Evolutionary conservation across 306 rosid species (phyloP).

Genomic region (Sindora glabra): DNA sequence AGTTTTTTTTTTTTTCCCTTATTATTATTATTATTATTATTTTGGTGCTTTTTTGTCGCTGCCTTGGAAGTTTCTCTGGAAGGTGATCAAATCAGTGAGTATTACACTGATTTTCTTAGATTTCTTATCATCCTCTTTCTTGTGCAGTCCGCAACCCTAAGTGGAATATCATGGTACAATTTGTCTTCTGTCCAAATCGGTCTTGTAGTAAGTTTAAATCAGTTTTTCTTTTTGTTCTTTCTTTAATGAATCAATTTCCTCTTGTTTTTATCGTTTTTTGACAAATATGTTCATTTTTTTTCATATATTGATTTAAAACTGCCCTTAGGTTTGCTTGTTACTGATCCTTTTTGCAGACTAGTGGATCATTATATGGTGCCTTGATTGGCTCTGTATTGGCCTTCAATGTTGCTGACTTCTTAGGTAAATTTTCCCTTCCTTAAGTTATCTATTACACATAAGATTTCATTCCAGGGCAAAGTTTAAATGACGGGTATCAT

Average conservation of each 20-base stretch:
- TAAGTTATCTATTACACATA: conserved; percentile 10
- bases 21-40: conserved; percentile 2
- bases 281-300: neutral
- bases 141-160: conserved; percentile 67
- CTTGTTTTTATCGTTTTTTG: neutral
- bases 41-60: too few species aligned
- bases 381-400: conserved; percentile 86
- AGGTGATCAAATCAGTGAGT: neutral
- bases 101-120: neutral
- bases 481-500: conserved; percentile 19
- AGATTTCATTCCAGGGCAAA: conserved; percentile 17
- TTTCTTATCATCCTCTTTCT: conserved; percentile 10
- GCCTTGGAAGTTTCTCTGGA: neutral
- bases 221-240: conserved; percentile 6
- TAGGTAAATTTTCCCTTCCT: conserved; percentile 45
- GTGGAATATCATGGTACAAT: conserved; percentile 84
- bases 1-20: conserved; percentile 1
- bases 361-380: conserved; percentile 96
- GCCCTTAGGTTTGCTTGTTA: neutral
- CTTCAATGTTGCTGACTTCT: conserved; percentile 73
- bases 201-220: conserved; percentile 63
- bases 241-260: conserved; percentile 9
- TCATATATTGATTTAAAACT: conserved; percentile 12
- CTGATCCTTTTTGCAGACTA: conserved; percentile 62
- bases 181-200: conserved; percentile 77